Evolutionary conservation across 495 filamentous ascomycete genomes (phyloP).

Genomic region (Trichoderma gamsii): DNA sequence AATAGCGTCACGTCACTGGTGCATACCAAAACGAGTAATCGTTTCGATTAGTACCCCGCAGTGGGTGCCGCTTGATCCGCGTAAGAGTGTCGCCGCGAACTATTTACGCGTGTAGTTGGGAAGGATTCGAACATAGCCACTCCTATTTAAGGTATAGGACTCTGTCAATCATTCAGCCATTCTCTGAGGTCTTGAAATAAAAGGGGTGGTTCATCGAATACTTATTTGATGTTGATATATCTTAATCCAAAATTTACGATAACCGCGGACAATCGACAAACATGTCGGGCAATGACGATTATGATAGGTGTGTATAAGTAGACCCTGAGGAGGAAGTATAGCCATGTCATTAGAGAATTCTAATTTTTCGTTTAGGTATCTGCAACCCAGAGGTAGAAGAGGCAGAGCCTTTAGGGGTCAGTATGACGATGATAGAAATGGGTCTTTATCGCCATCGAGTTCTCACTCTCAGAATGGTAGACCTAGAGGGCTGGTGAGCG

Average conservation of each 20-base stretch:
- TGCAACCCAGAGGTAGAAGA: not conserved
- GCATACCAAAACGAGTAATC: not conserved
- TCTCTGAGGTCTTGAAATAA: not conserved
- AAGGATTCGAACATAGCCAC: not conserved
- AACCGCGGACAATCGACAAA: not conserved
- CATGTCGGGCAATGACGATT: not conserved
- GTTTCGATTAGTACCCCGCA: not conserved
- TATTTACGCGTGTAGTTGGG: not conserved
- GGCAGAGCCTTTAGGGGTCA: not conserved
- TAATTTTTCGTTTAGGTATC: not conserved
- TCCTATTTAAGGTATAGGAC: not conserved
- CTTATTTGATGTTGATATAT: not conserved
- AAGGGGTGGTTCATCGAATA: not conserved
- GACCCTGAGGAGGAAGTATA: not conserved
- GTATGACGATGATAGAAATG: not conserved
- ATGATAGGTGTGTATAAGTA: not conserved
- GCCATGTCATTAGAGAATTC: not conserved
- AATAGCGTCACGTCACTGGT: not conserved
- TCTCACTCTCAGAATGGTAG: not conserved
- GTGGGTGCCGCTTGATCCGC: not conserved
- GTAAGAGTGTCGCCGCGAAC: not conserved
- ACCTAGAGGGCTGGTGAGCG: not conserved
- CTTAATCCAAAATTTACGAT: not conserved
- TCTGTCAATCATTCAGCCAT: not conserved
- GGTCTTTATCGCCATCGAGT: not conserved